Percentiles rank a stretch among this genome's conserved stretches.
These are phyloP conservation scores for Phytophthora vignae DNA, from an alignment of 352 stramenopile species.

Conservation along the genomic window DNA sequence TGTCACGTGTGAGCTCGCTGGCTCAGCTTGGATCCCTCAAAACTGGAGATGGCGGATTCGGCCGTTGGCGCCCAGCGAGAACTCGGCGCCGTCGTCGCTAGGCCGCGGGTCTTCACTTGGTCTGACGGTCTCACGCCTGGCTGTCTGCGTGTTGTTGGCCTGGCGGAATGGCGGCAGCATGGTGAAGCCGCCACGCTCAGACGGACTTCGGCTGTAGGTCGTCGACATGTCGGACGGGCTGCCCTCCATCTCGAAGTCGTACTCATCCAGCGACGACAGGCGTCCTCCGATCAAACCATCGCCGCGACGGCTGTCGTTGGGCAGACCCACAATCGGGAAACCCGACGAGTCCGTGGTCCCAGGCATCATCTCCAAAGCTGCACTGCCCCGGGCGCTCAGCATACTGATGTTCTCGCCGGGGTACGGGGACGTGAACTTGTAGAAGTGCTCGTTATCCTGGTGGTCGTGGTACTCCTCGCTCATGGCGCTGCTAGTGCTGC, in stretches of 20 bases:
- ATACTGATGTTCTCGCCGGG: conserved; percentile 40
- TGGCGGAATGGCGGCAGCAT: conserved; percentile 64
- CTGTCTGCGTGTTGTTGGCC: conserved; percentile 41
- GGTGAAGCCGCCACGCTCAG: conserved; percentile 19
- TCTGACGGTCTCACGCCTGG: conserved; percentile 60
- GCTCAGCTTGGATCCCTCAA: conserved; percentile 4
- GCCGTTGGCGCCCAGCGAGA: conserved; percentile 39
- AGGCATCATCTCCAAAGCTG: conserved; percentile 34
- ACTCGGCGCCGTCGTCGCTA: conserved; percentile 41
- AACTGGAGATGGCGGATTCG: conserved; percentile 35
- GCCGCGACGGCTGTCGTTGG: conserved; percentile 46
- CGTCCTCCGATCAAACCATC: conserved; percentile 46
- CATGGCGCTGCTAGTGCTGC: conserved; percentile 50
- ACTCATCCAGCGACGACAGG: conserved; percentile 77
- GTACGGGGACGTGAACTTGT: conserved; percentile 59
- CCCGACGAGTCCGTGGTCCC: conserved; percentile 28
- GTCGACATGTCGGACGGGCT: conserved; percentile 50
- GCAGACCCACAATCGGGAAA: conserved; percentile 42
- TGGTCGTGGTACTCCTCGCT: conserved; percentile 48
- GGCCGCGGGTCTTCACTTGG: conserved; percentile 45
- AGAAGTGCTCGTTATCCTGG: conserved; percentile 47
- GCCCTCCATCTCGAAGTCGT: conserved; percentile 50
- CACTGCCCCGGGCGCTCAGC: conserved; percentile 42
- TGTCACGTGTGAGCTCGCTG: conserved; percentile 8
- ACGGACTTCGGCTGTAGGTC: conserved; percentile 43